Conservation (phyloP, 2,329 filamentous ascomycete genomes). For the Pseudocercospora fijiensis region DNA sequence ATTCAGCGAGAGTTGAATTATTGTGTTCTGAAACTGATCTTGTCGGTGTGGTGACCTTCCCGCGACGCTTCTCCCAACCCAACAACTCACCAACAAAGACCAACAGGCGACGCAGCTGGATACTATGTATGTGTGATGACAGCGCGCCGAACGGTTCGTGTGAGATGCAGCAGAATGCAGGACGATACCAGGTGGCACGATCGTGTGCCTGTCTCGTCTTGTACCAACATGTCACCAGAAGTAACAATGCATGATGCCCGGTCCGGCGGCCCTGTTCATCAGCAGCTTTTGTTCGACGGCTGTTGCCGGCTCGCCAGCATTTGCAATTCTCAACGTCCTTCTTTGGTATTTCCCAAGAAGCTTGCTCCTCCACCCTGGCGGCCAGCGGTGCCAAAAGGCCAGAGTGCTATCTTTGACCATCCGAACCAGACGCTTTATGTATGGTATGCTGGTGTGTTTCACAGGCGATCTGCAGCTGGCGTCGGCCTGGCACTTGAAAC, state of each 20-base stretch:
- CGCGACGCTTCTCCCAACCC: slow-evolving; percentile 20
- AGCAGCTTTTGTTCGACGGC: slow-evolving; percentile 9
- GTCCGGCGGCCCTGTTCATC: slow-evolving; percentile 9
- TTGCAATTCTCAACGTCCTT: neutral
- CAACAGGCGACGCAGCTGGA: slow-evolving; percentile 15
- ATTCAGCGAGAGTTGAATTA: neutral
- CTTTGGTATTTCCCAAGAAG: neutral
- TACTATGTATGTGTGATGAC: no score
- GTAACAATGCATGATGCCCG: slow-evolving; percentile 15
- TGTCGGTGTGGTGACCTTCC: slow-evolving; percentile 16
- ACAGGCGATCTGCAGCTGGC: neutral
- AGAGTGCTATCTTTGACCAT: neutral
- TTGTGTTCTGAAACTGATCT: slow-evolving; percentile 13
- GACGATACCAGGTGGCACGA: slow-evolving; percentile 17
- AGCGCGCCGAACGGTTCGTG: slow-evolving; percentile 10
- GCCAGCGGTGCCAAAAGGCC: neutral
- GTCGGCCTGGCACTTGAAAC: neutral
- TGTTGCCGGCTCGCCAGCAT: slow-evolving; percentile 14
- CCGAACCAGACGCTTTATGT: neutral
- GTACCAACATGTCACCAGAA: slow-evolving; percentile 8
- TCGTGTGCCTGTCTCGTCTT: slow-evolving; percentile 3
- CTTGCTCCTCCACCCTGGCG: neutral
- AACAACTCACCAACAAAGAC: slow-evolving; percentile 6
- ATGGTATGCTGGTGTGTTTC: no score
- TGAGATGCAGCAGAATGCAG: slow-evolving; percentile 22